These are phyloP conservation scores for Somion occarium DNA, from an alignment of 1,284 basidiomycete genomes.

Conservation along the genomic window DNA sequence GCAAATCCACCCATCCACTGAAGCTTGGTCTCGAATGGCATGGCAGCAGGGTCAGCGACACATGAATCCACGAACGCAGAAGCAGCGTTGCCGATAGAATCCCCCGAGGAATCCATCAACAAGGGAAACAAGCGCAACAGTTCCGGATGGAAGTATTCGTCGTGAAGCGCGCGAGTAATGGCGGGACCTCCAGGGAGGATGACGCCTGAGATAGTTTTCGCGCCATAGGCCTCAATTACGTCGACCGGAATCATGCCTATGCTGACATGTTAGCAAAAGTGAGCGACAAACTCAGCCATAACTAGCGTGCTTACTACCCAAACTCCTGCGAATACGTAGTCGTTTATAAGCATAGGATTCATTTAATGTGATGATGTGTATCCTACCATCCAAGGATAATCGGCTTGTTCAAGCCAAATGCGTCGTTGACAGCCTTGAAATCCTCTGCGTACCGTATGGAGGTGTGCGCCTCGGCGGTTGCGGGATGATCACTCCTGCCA, in stretches of 20 bases:
- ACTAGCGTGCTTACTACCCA: slow-evolving; percentile 26
- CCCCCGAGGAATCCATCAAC: slow-evolving; percentile 24
- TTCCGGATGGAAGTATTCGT: slow-evolving; percentile 24
- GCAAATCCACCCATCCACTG: slow-evolving; percentile 31
- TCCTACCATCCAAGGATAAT: slow-evolving; percentile 35
- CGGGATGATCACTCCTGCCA: slow-evolving; percentile 27
- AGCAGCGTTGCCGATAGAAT: slow-evolving; percentile 24
- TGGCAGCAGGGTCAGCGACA: slow-evolving; percentile 19
- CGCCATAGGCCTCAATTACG: slow-evolving; percentile 30
- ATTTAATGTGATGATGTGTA: background rate
- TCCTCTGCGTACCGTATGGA: slow-evolving; percentile 32
- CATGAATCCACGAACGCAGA: slow-evolving; percentile 29
- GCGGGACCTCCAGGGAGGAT: slow-evolving; percentile 30
- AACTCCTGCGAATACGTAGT: slow-evolving; percentile 25
- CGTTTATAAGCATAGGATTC: background rate
- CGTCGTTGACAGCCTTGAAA: slow-evolving; percentile 28
- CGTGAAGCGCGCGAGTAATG: slow-evolving; percentile 19
- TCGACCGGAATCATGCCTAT: slow-evolving; percentile 27
- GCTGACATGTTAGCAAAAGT: background rate
- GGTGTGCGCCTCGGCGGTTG: slow-evolving; percentile 19
- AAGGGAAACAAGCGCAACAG: slow-evolving; percentile 26
- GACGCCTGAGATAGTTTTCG: slow-evolving; percentile 31
- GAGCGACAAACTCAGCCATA: background rate
- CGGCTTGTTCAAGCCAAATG: slow-evolving; percentile 29
- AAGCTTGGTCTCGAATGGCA: slow-evolving; percentile 27